Percentiles rank a stretch among this genome's conserved stretches.
phyloP scores from a whole-genome alignment of 1,284 basidiomycete genomes.

The Malassezia dermatis region DNA sequence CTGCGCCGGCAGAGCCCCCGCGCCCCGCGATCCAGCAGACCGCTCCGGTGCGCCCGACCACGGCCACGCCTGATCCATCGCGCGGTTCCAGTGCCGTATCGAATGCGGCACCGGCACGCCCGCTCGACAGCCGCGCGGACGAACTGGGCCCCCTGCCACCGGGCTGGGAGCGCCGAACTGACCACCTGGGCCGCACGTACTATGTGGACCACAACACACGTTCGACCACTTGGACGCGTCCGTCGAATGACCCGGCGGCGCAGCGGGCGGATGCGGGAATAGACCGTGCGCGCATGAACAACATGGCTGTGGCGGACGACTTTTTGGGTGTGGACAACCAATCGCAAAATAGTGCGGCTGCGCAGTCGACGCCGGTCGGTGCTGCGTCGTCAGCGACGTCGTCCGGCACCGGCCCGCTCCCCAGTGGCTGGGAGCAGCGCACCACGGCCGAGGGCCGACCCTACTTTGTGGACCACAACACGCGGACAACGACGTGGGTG shows the following conservation, averaged over 20 bases:
- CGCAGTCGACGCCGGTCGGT: conserved; percentile 23
- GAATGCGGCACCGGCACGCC: conserved; percentile 2
- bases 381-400: conserved; percentile 54
- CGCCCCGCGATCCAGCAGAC: neutral
- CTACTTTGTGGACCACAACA: conserved; percentile 86
- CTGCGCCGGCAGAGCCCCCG: neutral
- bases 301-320: conserved; percentile 45
- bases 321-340: conserved; percentile 40
- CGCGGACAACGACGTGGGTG: conserved; percentile 93
- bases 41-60: conserved; percentile 2
- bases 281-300: conserved; percentile 41
- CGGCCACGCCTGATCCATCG: neutral
- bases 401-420: conserved; percentile 68
- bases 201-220: conserved; percentile 71
- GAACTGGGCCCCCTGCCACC: conserved; percentile 55
- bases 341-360: conserved; percentile 16
- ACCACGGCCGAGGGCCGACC: conserved; percentile 93
- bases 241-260: conserved; percentile 31
- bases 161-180: conserved; percentile 88
- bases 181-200: conserved; percentile 76
- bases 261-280: conserved; percentile 32
- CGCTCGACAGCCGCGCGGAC: conserved; percentile 26
- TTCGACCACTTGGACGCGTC: conserved; percentile 79
- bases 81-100: conserved; percentile 3
- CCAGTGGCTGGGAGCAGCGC: conserved; percentile 95